phyloP scores from a whole-genome alignment of 306 rosid genomes.

The Cicer pinnatifidum region DNA sequence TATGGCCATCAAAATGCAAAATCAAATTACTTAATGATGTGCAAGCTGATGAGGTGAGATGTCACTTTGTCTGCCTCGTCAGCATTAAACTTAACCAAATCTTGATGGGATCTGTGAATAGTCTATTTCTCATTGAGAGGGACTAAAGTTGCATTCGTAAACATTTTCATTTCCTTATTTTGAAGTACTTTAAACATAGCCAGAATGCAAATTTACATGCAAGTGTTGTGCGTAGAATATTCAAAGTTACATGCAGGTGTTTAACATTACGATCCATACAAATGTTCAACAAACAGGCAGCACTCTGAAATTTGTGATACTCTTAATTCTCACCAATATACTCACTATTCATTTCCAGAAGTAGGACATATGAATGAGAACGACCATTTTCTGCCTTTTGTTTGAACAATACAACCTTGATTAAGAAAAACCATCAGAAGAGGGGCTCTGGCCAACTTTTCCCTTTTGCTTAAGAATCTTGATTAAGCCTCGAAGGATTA shows the following conservation, averaged over 20 bases:
- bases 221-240: not conserved
- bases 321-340: constrained; percentile 8
- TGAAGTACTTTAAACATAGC: not conserved
- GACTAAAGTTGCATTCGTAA: no score
- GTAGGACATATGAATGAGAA: constrained; percentile 3
- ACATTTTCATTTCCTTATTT: no score
- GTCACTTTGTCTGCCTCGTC: no score
- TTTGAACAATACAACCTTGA: constrained; percentile 25
- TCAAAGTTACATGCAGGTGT: constrained; percentile 1
- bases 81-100: no score
- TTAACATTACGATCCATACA: not conserved
- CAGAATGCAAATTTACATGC: not conserved
- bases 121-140: no score
- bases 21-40: no score
- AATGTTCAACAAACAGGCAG: not conserved
- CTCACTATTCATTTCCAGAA: constrained; percentile 15
- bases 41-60: no score
- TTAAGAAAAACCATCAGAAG: constrained; percentile 47
- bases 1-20: no score
- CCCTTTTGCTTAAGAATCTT: constrained; percentile 59
- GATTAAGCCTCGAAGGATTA: constrained; percentile 46
- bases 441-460: constrained; percentile 50
- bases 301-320: not conserved
- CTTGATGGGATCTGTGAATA: no score
- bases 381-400: not conserved